These are phyloP conservation scores for Aureobasidium melanogenum DNA, from an alignment of 2,329 filamentous ascomycete genomes.

Conservation along the genomic window DNA sequence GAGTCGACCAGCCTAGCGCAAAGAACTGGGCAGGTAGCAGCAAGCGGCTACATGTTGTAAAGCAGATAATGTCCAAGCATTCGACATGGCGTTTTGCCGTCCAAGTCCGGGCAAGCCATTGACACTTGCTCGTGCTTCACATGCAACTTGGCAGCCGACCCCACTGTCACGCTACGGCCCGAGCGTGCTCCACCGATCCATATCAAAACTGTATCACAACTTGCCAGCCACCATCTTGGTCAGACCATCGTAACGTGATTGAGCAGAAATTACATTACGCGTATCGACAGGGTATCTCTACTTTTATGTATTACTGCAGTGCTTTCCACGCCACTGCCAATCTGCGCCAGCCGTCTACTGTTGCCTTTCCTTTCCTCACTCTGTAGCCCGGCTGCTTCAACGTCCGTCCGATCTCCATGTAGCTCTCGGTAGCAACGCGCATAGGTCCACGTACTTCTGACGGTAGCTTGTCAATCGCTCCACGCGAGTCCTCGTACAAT, in stretches of 20 bases:
- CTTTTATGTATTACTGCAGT: conserved; percentile 1
- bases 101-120: neutral
- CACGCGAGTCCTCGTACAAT: conserved; percentile 47
- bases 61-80: conserved; percentile 3
- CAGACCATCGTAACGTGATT: neutral
- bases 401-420: conserved; percentile 67
- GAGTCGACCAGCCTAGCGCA: neutral
- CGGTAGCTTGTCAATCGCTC: conserved; percentile 54
- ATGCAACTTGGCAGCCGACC: no score
- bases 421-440: conserved; percentile 62
- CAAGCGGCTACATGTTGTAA: conserved; percentile 1
- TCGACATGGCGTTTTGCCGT: neutral
- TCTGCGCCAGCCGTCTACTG: conserved; percentile 40
- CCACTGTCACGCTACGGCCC: neutral
- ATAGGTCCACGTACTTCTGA: conserved; percentile 52
- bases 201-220: neutral
- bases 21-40: neutral
- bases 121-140: neutral
- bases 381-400: conserved; percentile 39
- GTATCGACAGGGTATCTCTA: conserved; percentile 3
- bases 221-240: neutral
- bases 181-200: neutral
- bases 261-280: conserved; percentile 4
- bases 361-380: conserved; percentile 37
- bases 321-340: conserved; percentile 51